A percentile compares a stretch with the other conserved stretches of the same genome.
These are phyloP conservation scores for Protostelium mycophagum DNA, from an alignment of 78 protist genomes.

Conservation along the genomic window DNA sequence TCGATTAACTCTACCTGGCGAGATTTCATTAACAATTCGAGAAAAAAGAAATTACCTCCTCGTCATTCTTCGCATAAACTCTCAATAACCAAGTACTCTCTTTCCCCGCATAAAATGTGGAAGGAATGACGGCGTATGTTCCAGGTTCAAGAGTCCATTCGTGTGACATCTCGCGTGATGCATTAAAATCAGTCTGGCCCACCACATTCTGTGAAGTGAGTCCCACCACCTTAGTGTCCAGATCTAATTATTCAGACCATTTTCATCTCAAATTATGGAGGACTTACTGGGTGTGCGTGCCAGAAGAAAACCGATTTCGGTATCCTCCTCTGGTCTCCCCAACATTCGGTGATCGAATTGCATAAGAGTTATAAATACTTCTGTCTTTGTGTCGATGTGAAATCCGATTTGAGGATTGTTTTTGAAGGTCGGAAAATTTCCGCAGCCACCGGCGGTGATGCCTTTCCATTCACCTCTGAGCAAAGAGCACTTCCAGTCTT, in stretches of 20 bases:
- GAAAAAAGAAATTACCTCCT: too few relatives aligned
- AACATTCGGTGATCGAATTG: background rate
- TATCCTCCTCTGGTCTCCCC: background rate
- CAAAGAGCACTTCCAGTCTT: conserved; percentile 15
- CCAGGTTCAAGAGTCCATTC: background rate
- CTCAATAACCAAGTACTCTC: background rate
- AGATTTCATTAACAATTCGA: too few relatives aligned
- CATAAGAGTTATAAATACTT: background rate
- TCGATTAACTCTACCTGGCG: background rate
- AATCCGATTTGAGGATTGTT: conserved; percentile 28
- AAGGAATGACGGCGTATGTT: background rate
- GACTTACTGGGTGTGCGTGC: background rate
- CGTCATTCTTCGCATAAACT: background rate
- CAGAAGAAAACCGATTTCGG: background rate
- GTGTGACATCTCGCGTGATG: background rate
- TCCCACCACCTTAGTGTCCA: background rate
- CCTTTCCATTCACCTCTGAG: conserved; percentile 40
- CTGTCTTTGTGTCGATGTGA: background rate
- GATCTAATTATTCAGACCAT: too few relatives aligned
- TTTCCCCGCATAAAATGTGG: background rate
- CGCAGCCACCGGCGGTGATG: conserved; percentile 43
- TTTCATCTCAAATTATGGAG: background rate
- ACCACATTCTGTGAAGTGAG: background rate
- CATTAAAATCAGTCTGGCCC: background rate
- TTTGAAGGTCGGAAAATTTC: conserved; percentile 46